Evolutionary conservation across 2,329 filamentous ascomycete genomes (phyloP), one percentile per base, ranked within the genome.

Genomic region (Xylaria sp.): DNA sequence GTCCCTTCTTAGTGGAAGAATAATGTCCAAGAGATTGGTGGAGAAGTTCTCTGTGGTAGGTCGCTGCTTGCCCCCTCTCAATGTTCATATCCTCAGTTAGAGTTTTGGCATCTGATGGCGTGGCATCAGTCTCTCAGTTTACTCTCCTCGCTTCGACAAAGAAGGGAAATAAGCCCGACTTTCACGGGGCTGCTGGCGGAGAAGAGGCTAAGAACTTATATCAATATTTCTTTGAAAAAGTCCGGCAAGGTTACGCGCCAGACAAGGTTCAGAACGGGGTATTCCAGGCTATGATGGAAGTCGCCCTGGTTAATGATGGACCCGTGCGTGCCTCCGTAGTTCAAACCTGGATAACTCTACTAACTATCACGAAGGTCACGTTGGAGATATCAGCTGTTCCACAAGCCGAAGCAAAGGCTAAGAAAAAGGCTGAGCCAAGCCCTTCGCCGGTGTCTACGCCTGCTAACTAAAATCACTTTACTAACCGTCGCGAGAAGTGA

Each of bases 261-360:
- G 92, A 94, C 9, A 90, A 87, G 72, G 94, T 99, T 68, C 94
- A 97, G 79, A 91, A 99, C 79, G 96, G 97, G n/a, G 90, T 95
- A 37, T 99, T 99, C 80, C 95, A 97, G 78, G 96, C 96, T 59
- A 98, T 97, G 94, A 99, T 99, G 96, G 92, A 98, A 78, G 95
- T 99, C 68, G 92, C 92, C 58, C 82, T 98, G 37, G 90, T 98
- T 59, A 98, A 98, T 74, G 95, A 98, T 74, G 90, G 90, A 0
- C 90, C 90, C 63, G 90, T 91, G 79, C 76, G 83, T 65, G 18
- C 25, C 10, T 50, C 23, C 41, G 28, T n/a, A 10, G 23, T 18
- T 37, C n/a, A 9, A 18, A 41, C 9, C 71, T 34, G 54, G 34
- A 39, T 3, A 5, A 58, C 32, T 59, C 41, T 50, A 50, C 61